phyloP scores from a whole-genome alignment of 305 asterid species.

The Petunia hybrid region DNA sequence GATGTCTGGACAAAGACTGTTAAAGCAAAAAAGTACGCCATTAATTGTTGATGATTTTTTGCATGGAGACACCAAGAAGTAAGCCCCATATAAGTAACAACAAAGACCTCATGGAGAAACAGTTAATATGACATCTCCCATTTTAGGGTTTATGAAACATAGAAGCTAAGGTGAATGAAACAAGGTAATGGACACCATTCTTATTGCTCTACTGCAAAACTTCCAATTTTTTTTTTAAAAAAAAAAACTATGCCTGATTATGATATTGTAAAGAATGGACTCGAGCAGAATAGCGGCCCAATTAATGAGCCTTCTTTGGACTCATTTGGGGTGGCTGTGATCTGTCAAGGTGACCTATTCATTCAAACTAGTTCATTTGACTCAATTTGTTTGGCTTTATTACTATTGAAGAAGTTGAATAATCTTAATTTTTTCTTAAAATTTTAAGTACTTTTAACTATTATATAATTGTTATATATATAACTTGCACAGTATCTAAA shows the following conservation, averaged over 20 bases:
- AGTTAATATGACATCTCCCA: neutral
- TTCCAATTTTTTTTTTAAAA: too few species aligned
- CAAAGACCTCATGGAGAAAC: neutral
- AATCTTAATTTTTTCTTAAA: neutral
- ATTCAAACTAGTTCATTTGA: neutral
- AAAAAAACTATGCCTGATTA: too few species aligned
- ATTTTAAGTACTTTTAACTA: neutral
- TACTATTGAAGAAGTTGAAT: neutral
- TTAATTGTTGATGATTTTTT: neutral
- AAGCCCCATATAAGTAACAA: conserved; percentile 2
- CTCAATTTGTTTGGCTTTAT: neutral
- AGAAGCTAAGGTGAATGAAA: too few species aligned
- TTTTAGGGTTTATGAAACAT: conserved; percentile 9
- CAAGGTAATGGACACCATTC: neutral
- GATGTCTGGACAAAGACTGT: conserved; percentile 4
- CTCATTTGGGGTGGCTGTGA: neutral
- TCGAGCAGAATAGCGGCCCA: neutral
- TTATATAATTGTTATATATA: neutral
- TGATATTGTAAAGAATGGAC: too few species aligned
- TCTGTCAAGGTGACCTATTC: neutral
- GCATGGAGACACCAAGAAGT: neutral
- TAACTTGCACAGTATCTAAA: too few species aligned
- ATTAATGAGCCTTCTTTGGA: conserved; percentile 1
- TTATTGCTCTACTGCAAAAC: neutral
- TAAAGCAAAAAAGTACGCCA: neutral